A percentile compares a stretch with the other conserved stretches of the same genome.
phyloP scores from a whole-genome alignment of 371 early-diverging fungal species.

The Lichtheimia hyalospora region DNA sequence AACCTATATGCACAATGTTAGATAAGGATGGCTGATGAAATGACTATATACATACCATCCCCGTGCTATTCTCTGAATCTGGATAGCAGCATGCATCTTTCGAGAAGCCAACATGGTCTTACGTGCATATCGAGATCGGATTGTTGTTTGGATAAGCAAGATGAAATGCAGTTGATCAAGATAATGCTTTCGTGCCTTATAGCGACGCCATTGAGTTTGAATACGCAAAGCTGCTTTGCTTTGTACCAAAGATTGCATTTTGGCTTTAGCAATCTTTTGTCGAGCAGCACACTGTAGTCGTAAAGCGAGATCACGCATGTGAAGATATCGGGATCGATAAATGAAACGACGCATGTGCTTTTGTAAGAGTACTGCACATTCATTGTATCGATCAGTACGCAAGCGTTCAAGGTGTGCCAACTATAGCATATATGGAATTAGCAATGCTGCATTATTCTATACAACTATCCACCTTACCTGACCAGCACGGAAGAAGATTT shows the following conservation, averaged over 20 bases:
- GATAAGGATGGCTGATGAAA: not conserved
- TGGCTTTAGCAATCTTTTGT: constrained; percentile 54
- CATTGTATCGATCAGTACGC: constrained; percentile 75
- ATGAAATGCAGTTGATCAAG: constrained; percentile 29
- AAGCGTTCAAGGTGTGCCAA: constrained; percentile 91
- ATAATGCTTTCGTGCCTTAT: constrained; percentile 60
- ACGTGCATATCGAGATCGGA: constrained; percentile 62
- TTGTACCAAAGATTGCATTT: constrained; percentile 53
- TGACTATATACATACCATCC: constrained; percentile 37
- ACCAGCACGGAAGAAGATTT: constrained; percentile 99
- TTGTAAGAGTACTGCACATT: constrained; percentile 84
- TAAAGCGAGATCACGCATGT: constrained; percentile 54
- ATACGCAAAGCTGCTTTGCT: constrained; percentile 74
- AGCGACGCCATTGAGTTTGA: constrained; percentile 72
- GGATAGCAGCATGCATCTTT: constrained; percentile 64
- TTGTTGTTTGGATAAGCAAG: constrained; percentile 39
- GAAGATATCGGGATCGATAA: constrained; percentile 65
- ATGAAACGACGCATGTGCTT: constrained; percentile 82
- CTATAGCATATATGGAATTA: constrained; percentile 14
- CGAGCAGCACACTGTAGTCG: constrained; percentile 64
- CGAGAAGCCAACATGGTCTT: constrained; percentile 40
- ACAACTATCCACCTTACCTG: constrained; percentile 31
- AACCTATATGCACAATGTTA: constrained; percentile 15
- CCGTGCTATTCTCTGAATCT: constrained; percentile 68
- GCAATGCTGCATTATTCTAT: not conserved